Conservation (phyloP, 495 filamentous ascomycete genomes). For the Aspergillus avenaceus region DNA sequence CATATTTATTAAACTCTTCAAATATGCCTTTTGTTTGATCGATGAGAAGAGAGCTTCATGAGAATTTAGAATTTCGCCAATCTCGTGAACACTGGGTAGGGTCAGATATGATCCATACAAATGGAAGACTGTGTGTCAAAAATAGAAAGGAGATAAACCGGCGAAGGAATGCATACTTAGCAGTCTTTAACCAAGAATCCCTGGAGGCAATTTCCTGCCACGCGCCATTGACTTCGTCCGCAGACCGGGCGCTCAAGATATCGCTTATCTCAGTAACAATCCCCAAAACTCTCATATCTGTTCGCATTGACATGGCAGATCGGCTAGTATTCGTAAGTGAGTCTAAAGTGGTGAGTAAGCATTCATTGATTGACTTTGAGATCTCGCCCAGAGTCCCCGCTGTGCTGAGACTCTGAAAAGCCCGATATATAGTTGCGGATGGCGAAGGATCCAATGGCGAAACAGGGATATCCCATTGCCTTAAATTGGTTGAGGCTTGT, state of each 20-base stretch:
- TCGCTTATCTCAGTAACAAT: slow-evolving; percentile 80
- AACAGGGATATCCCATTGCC: slow-evolving; percentile 87
- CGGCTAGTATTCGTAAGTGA: slow-evolving; percentile 51
- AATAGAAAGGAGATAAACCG: no score
- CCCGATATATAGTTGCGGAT: slow-evolving; percentile 68
- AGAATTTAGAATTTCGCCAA: slow-evolving; percentile 75
- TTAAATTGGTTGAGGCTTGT: slow-evolving; percentile 77
- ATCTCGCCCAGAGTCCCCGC: slow-evolving; percentile 51
- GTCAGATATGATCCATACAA: no score
- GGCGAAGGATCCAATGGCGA: slow-evolving; percentile 57
- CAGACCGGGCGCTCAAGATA: slow-evolving; percentile 54
- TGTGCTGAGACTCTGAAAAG: slow-evolving; percentile 74
- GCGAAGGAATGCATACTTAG: no score
- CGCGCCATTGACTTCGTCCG: slow-evolving; percentile 56
- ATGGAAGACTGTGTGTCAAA: no score
- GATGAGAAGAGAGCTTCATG: slow-evolving; percentile 78
- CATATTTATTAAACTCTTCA: slow-evolving; percentile 57
- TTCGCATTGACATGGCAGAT: slow-evolving; percentile 57
- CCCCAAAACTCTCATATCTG: slow-evolving; percentile 66
- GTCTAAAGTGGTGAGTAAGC: slow-evolving; percentile 60
- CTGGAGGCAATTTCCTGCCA: slow-evolving; percentile 61
- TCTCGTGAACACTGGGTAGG: slow-evolving; percentile 66
- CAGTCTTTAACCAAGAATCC: slow-evolving; percentile 72
- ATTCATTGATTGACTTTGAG: slow-evolving; percentile 51
- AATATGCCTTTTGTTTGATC: slow-evolving; percentile 59